phyloP scores from a whole-genome alignment of 768 basidiomycete genomes.

The Phylloporus sp. region DNA sequence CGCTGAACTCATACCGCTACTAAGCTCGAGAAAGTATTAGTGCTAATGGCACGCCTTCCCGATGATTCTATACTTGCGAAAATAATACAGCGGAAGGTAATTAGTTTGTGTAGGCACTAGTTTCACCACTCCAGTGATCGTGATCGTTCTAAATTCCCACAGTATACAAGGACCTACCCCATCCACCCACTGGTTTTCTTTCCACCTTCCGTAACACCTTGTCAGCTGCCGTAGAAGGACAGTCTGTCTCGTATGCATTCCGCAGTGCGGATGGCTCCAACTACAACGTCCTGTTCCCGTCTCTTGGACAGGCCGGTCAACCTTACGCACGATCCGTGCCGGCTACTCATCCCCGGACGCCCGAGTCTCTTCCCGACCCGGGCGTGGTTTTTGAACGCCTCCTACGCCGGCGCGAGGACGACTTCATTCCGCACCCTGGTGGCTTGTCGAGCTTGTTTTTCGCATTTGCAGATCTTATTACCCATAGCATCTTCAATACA shows the following conservation, averaged over 20 bases:
- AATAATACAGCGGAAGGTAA: conserved; percentile 45
- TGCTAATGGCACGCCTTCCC: conserved; percentile 52
- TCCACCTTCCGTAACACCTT: conserved; percentile 12
- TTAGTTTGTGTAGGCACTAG: conserved; percentile 57
- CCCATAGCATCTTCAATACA: conserved; percentile 68
- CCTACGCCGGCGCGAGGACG: conserved; percentile 34
- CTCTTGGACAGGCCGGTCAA: conserved; percentile 52
- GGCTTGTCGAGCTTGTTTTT: conserved; percentile 74
- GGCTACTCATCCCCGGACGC: conserved; percentile 38
- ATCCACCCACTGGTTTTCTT: conserved; percentile 59
- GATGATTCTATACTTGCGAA: conserved; percentile 25
- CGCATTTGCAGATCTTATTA: conserved; percentile 72
- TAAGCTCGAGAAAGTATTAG: conserved; percentile 60
- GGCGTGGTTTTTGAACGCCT: conserved; percentile 69
- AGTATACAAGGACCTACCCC: conserved; percentile 81
- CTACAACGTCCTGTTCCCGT: conserved; percentile 51
- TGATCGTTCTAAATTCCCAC: conserved; percentile 1
- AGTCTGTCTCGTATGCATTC: conserved; percentile 42
- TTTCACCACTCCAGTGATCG: conserved; percentile 8
- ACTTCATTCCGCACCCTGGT: conserved; percentile 53
- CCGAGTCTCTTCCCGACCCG: conserved; percentile 54
- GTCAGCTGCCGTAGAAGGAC: background rate
- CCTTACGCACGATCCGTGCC: conserved; percentile 70
- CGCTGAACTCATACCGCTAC: conserved; percentile 4
- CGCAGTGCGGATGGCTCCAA: conserved; percentile 58